These are phyloP conservation scores for Phaeomoniella chlamydospora DNA, from an alignment of 2,329 filamentous ascomycete species.

Conservation along the genomic window DNA sequence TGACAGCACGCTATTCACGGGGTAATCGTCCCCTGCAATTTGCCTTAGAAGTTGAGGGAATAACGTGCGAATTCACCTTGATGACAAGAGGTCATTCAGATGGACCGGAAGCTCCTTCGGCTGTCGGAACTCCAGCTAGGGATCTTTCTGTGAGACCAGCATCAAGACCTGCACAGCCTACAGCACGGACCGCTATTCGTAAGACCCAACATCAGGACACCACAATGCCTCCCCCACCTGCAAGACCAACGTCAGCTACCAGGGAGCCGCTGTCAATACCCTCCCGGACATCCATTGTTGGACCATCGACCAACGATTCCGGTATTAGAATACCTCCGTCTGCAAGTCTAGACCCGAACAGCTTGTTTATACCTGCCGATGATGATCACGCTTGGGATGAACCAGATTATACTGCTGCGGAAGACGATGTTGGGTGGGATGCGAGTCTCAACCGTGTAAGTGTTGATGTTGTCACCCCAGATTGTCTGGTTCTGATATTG, in stretches of 20 bases:
- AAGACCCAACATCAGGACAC: neutral
- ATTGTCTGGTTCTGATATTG: slow-evolving; percentile 14
- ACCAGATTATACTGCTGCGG: slow-evolving; percentile 35
- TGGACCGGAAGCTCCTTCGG: slow-evolving; percentile 23
- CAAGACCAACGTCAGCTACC: neutral
- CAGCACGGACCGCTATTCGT: slow-evolving; percentile 10
- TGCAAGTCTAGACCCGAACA: slow-evolving; percentile 36
- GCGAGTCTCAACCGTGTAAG: neutral
- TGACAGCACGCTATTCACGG: slow-evolving; percentile 44
- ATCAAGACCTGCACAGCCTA: slow-evolving; percentile 16
- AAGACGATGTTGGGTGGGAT: slow-evolving; percentile 20
- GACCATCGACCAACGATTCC: slow-evolving; percentile 6
- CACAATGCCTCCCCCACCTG: slow-evolving; percentile 4
- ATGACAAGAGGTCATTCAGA: slow-evolving; percentile 48
- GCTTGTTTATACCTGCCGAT: slow-evolving; percentile 43
- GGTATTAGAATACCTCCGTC: slow-evolving; percentile 18
- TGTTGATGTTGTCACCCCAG: slow-evolving; percentile 23
- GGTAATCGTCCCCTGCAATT: slow-evolving; percentile 47
- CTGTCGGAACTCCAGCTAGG: slow-evolving; percentile 16
- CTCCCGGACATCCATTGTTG: slow-evolving; percentile 2
- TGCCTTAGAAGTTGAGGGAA: slow-evolving; percentile 39
- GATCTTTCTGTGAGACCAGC: slow-evolving; percentile 24
- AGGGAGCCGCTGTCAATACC: slow-evolving; percentile 12
- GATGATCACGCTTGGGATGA: slow-evolving; percentile 48
- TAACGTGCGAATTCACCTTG: slow-evolving; percentile 46